Evolutionary conservation across 2,329 filamentous ascomycete genomes (phyloP).

Genomic region (Paraconiothyrium sp.): DNA sequence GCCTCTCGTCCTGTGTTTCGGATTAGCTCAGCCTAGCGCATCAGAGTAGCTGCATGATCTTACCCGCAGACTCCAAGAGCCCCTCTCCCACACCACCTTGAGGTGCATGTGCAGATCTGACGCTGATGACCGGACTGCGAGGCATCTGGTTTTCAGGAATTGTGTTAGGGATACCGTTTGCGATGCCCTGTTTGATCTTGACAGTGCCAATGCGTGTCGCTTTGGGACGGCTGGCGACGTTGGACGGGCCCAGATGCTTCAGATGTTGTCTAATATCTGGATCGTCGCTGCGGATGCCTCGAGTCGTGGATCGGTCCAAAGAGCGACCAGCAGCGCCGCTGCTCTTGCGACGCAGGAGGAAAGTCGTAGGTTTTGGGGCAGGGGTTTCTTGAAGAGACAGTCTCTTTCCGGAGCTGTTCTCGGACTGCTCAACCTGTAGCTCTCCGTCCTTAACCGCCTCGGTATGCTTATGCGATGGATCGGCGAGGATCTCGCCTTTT

Average conservation of each 20-base stretch:
- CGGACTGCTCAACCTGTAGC: conserved; percentile 28
- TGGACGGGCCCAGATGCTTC: conserved; percentile 71
- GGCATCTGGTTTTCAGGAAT: conserved; percentile 53
- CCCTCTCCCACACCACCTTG: conserved; percentile 64
- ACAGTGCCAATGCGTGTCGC: conserved; percentile 69
- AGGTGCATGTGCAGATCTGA: conserved; percentile 48
- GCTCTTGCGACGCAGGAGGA: conserved; percentile 57
- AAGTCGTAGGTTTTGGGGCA: conserved; percentile 49
- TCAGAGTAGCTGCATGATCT: not conserved
- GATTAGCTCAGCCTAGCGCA: not conserved
- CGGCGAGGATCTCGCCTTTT: conserved; percentile 63
- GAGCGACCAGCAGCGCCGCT: conserved; percentile 48
- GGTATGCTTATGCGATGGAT: conserved; percentile 38
- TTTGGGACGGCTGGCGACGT: conserved; percentile 68
- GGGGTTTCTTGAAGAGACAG: conserved; percentile 44
- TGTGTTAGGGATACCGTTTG: conserved; percentile 53
- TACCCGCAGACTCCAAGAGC: conserved; percentile 62
- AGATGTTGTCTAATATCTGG: conserved; percentile 68
- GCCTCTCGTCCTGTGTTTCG: conserved; percentile 55
- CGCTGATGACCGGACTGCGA: conserved; percentile 28
- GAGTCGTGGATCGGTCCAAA: conserved; percentile 31
- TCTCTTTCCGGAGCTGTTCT: conserved; percentile 29
- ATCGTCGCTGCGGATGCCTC: conserved; percentile 60
- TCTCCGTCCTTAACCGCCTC: conserved; percentile 37
- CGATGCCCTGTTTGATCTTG: conserved; percentile 70